These are phyloP conservation scores for Aspergillus carbonarius DNA, from an alignment of 2,329 filamentous ascomycete genomes.

Conservation along the genomic window DNA sequence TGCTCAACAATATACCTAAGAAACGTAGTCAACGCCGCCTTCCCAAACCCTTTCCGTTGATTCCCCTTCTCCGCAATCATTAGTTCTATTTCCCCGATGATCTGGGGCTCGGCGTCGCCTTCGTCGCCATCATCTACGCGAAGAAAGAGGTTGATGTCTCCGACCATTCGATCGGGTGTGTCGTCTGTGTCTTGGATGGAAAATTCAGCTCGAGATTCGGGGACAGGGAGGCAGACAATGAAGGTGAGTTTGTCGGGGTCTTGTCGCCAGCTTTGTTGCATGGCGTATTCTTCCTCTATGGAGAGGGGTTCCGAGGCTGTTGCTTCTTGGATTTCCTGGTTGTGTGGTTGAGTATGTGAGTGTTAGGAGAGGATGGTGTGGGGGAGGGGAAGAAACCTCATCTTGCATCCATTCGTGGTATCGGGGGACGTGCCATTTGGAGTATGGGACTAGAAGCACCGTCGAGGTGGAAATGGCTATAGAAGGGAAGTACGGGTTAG, in stretches of 20 bases:
- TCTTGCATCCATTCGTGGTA: conserved; percentile 96
- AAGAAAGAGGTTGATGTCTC: conserved; percentile 81
- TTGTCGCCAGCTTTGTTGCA: conserved; percentile 82
- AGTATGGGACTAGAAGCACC: conserved; percentile 80
- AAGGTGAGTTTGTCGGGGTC: conserved; percentile 90
- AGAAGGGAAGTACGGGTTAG: background rate
- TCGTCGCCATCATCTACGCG: conserved; percentile 57
- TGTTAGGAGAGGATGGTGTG: background rate
- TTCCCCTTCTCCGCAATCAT: conserved; percentile 69
- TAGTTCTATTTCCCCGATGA: conserved; percentile 75
- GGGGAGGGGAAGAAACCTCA: conserved; percentile 45
- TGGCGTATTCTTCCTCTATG: conserved; percentile 79
- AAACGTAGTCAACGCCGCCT: conserved; percentile 65
- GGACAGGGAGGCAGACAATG: conserved; percentile 67
- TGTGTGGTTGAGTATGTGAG: conserved; percentile 9
- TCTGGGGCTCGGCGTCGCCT: conserved; percentile 29
- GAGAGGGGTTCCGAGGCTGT: conserved; percentile 85
- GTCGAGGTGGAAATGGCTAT: conserved; percentile 66
- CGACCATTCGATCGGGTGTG: conserved; percentile 59
- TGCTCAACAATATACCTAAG: conserved; percentile 65
- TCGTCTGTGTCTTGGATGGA: conserved; percentile 50
- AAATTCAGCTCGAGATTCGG: background rate
- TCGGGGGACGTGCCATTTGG: conserved; percentile 71
- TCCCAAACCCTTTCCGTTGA: conserved; percentile 65
- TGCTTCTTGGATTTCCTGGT: conserved; percentile 68